Evolutionary conservation across 208 protist species (phyloP).

Genomic region (Leishmania amazonensis): DNA sequence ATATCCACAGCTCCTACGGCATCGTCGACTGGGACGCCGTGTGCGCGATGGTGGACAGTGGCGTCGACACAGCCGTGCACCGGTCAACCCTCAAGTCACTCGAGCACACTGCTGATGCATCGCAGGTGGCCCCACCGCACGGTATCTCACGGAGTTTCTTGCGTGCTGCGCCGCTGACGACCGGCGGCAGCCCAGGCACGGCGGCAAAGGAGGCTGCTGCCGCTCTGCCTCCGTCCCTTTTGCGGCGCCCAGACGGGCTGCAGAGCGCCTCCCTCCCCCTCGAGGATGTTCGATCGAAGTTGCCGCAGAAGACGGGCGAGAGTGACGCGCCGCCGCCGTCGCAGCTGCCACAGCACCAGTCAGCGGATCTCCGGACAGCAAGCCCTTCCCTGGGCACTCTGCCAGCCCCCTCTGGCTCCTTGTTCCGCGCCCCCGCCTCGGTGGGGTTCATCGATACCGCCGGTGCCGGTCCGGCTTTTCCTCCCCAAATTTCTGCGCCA

Average conservation of each 20-base stretch:
- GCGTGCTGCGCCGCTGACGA: background rate
- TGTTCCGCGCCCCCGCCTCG: background rate
- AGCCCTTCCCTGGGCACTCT: background rate
- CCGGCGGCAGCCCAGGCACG: background rate
- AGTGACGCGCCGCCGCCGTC: background rate
- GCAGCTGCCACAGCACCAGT: background rate
- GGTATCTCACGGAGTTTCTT: background rate
- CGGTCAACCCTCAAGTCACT: conserved; percentile 29
- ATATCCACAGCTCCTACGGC: conserved; percentile 54
- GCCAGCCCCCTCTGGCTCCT: background rate
- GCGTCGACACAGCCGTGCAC: conserved; percentile 29
- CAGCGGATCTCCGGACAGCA: background rate
- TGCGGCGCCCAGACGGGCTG: background rate
- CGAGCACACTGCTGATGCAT: conserved; percentile 2
- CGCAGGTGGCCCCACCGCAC: background rate
- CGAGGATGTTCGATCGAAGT: conserved; percentile 9
- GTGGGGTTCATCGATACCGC: background rate
- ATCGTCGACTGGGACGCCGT: conserved; percentile 62
- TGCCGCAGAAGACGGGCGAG: conserved; percentile 1
- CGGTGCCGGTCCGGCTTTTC: background rate
- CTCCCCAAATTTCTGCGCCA: too few relatives aligned
- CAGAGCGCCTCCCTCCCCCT: conserved; percentile 1
- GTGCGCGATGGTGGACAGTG: conserved; percentile 40
- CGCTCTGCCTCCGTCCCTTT: background rate
- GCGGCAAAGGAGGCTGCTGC: background rate